These are phyloP conservation scores for Papiliotrema flavescens DNA, from an alignment of 1,284 basidiomycete genomes.

Conservation along the genomic window DNA sequence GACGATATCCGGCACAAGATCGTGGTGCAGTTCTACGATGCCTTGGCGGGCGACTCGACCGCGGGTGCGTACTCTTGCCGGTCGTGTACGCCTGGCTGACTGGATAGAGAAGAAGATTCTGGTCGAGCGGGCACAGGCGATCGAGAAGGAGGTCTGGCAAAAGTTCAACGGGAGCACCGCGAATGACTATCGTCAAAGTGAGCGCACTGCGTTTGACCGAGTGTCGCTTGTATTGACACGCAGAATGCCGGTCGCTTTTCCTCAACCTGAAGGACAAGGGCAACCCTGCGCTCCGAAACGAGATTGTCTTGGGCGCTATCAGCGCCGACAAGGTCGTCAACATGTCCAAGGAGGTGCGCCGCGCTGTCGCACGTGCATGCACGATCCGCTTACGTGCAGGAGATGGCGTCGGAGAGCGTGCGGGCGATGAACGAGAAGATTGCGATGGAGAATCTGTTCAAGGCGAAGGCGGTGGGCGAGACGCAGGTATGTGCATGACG, in stretches of 20 bases:
- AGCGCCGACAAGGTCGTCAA: slow-evolving; percentile 64
- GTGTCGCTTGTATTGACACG: slow-evolving; percentile 6
- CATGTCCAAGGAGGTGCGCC: slow-evolving; percentile 75
- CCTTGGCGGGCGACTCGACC: slow-evolving; percentile 75
- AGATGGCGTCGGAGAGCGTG: slow-evolving; percentile 93
- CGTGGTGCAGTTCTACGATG: slow-evolving; percentile 85
- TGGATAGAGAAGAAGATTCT: slow-evolving; percentile 44
- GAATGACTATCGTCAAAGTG: slow-evolving; percentile 49
- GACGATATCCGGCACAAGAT: slow-evolving; percentile 75
- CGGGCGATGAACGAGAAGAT: slow-evolving; percentile 79
- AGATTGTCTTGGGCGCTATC: slow-evolving; percentile 77
- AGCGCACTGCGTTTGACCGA: slow-evolving; percentile 40
- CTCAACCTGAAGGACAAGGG: slow-evolving; percentile 94
- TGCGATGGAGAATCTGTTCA: slow-evolving; percentile 82
- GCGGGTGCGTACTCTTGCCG: slow-evolving; percentile 62
- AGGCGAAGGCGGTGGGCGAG: slow-evolving; percentile 83
- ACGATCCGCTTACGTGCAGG: slow-evolving; percentile 53
- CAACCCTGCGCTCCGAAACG: slow-evolving; percentile 81
- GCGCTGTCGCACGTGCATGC: not conserved
- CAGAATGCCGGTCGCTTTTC: slow-evolving; percentile 84
- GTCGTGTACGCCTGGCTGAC: not conserved
- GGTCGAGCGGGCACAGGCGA: slow-evolving; percentile 47
- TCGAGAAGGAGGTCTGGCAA: slow-evolving; percentile 50
- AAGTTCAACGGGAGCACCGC: slow-evolving; percentile 38
- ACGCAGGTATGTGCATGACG: slow-evolving; percentile 54